Evolutionary conservation across 345 rosid genomes (phyloP), one percentile per base, ranked within the genome.

Genomic region (Capsella bursapastoris): DNA sequence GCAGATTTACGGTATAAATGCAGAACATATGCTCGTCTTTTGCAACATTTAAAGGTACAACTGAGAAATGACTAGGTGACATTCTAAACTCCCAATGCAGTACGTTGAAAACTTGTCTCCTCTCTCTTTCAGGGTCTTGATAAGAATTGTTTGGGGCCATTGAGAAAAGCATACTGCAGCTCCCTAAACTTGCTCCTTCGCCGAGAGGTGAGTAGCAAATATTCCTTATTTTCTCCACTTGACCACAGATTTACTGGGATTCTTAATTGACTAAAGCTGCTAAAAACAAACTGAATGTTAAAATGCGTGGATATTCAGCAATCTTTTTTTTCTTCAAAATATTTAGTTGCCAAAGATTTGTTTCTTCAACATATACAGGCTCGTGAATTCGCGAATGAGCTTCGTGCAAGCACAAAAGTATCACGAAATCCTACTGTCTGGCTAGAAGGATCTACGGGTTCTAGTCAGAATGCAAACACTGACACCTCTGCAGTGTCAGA

Each of bases 361-460:
- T 37, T 63, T 64, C 48, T 73, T 68, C 1, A 22, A 44, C 50
- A 45, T 47, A 27, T 44, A 16, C 84, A 92, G 99, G 98, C 99
- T 82, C 98, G 97, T 45, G 99, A 96, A 79, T 96, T 92, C 63
- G 96, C 98, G 48, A 96, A 90, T 76, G 99, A 96, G 86, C 99
- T 96, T 81, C 99, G 99, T 85, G 97, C 98, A 72, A 88, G 99
- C 77, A 92, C 98, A 70, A 96, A 96, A 83, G 96, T 96, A 70
- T 87, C 99, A 64, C 87, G 91, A 76, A 88, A 89, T 80, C 97
- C 99, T 72, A 84, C 92, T 44, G 91, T 89, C 65, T 96, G 98
- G 98, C 93, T 96, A 78, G 98, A 96, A 86, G 96, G 90, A 77
- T 81, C 96, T 57, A 50, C 96, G 0, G 97, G 95, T 58, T 89